phyloP scores from a whole-genome alignment of 192 early-diverging fungal genomes.

The Podila epigama region DNA sequence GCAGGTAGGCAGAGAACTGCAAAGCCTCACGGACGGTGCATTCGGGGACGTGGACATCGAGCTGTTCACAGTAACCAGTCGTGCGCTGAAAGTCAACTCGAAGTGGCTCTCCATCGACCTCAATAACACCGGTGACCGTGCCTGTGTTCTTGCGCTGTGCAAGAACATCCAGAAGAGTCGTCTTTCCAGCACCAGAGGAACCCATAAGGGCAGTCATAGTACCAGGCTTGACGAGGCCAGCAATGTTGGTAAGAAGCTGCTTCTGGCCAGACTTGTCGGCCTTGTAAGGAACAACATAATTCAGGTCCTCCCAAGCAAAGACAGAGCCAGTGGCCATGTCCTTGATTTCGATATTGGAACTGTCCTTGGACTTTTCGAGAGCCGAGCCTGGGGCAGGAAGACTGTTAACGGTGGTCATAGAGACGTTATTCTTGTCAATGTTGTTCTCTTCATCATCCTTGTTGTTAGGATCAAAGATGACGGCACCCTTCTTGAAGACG shows the following conservation, averaged over 20 bases:
- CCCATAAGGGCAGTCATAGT: conserved; percentile 88
- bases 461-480: conserved; percentile 27
- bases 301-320: conserved; percentile 69
- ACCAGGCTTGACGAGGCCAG: conserved; percentile 76
- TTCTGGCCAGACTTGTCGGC: conserved; percentile 55
- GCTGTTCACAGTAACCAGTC: conserved; percentile 87
- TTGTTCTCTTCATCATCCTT: conserved; percentile 46
- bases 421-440: conserved; percentile 23
- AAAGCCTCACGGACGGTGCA: conserved; percentile 82
- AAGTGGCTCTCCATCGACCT: conserved; percentile 69
- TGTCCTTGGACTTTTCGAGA: conserved; percentile 15
- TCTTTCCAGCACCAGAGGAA: conserved; percentile 76
- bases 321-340: conserved; percentile 55
- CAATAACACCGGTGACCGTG: conserved; percentile 70
- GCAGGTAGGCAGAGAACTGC: conserved; percentile 77
- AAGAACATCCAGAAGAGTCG: conserved; percentile 77
- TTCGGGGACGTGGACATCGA: conserved; percentile 80
- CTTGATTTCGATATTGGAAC: conserved; percentile 41
- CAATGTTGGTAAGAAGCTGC: conserved; percentile 72
- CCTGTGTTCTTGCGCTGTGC: conserved; percentile 81
- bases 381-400: conserved; percentile 33
- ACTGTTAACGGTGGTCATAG: conserved; percentile 46
- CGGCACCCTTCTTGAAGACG: conserved; percentile 53
- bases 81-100: conserved; percentile 68
- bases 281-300: conserved; percentile 74